Conservation (phyloP, 2,329 filamentous ascomycete species). For the Fusarium sp. region DNA sequence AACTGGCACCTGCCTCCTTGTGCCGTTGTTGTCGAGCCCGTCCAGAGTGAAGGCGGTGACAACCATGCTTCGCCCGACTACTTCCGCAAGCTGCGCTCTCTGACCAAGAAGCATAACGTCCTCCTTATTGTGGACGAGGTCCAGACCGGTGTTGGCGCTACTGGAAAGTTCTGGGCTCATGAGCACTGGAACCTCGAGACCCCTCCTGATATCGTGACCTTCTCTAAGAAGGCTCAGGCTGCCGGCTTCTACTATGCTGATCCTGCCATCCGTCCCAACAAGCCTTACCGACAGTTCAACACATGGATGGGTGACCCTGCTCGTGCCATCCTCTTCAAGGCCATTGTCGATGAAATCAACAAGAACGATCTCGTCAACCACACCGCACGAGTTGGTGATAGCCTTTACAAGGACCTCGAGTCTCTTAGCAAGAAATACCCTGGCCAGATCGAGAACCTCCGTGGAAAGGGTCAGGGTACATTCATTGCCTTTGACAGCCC, state of each 20-base stretch:
- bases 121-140: conserved; percentile 95
- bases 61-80: conserved; percentile 91
- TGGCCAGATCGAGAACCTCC: conserved; percentile 81
- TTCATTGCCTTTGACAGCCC: conserved; percentile 94
- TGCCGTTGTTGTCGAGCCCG: conserved; percentile 87
- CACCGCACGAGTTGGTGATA: conserved; percentile 81
- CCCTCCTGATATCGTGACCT: conserved; percentile 93
- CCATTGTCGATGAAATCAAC: conserved; percentile 85
- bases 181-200: conserved; percentile 88
- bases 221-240: conserved; percentile 94
- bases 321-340: conserved; percentile 85
- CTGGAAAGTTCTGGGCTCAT: conserved; percentile 96
- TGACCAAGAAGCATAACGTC: conserved; percentile 81
- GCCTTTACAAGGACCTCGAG: conserved; percentile 79
- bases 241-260: conserved; percentile 93
- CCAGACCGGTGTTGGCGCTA: conserved; percentile 92
- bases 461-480: conserved; percentile 88
- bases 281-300: conserved; percentile 96
- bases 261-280: conserved; percentile 83
- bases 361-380: conserved; percentile 80
- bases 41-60: conserved; percentile 94
- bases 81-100: conserved; percentile 83
- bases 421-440: conserved; percentile 77
- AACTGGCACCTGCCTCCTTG: conserved; percentile 83
- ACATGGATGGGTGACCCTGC: conserved; percentile 97